Evolutionary conservation across 306 rosid species (phyloP).

Genomic region (Gastrolobium bilobum): DNA sequence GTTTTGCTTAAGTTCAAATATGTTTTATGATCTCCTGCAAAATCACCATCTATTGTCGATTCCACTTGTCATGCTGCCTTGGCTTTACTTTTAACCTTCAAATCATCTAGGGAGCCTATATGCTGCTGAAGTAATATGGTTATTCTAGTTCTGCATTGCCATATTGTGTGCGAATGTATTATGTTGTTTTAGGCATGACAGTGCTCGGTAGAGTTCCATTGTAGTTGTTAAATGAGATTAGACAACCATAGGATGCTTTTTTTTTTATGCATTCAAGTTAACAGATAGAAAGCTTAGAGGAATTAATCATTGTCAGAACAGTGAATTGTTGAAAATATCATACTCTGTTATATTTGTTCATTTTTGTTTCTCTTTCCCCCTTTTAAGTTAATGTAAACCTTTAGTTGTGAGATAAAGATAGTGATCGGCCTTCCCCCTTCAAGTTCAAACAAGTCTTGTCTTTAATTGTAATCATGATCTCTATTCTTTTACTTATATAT

Average conservation of each 20-base stretch:
- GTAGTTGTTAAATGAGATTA: background rate
- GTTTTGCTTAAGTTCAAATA: background rate
- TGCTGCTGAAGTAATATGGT: background rate
- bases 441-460: too few relatives aligned
- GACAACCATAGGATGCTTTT: background rate
- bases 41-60: background rate
- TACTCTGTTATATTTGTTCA: background rate
- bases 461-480: too few relatives aligned
- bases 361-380: too few relatives aligned
- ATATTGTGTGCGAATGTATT: background rate
- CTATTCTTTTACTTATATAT: too few relatives aligned
- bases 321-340: background rate
- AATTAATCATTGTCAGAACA: background rate
- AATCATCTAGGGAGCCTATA: background rate
- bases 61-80: background rate
- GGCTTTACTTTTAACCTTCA: background rate
- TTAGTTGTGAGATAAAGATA: too few relatives aligned
- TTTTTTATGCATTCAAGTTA: background rate
- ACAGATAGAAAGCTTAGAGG: background rate
- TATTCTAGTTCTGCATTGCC: background rate
- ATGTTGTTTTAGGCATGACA: background rate
- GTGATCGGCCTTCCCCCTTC: too few relatives aligned
- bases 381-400: too few relatives aligned
- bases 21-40: background rate
- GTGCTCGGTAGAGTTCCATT: background rate